phyloP scores from a whole-genome alignment of 805 yeast genomes.

The Pichia eremophila region DNA sequence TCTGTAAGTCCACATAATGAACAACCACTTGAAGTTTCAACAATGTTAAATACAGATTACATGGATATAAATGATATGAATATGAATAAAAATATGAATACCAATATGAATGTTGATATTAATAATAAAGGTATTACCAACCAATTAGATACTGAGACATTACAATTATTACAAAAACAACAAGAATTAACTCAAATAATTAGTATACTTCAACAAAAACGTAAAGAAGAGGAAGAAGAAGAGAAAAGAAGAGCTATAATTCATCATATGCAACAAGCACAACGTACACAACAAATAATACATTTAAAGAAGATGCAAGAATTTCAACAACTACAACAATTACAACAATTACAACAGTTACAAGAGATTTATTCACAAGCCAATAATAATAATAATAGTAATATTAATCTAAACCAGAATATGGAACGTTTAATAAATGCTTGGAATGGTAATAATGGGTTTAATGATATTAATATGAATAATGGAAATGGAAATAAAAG shows the following conservation, averaged over 20 bases:
- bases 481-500: no score
- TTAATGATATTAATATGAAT: not conserved
- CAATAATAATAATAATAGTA: not conserved
- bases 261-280: not conserved
- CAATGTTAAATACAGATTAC: no score
- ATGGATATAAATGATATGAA: no score
- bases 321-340: slow-evolving; percentile 1
- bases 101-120: not conserved
- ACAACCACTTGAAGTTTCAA: not conserved
- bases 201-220: slow-evolving; percentile 1
- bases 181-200: slow-evolving; percentile 5
- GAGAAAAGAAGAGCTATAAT: slow-evolving; percentile 3
- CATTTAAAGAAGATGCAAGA: slow-evolving; percentile 1
- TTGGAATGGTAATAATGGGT: not conserved
- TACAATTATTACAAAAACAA: slow-evolving; percentile 2
- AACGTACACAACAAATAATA: slow-evolving; percentile 3
- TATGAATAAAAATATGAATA: no score
- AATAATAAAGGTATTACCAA: no score
- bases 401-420: not conserved
- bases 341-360: not conserved
- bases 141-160: not conserved
- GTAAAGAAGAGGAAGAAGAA: slow-evolving; percentile 1
- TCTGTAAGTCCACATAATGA: not conserved
- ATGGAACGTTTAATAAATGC: no score
- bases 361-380: not conserved